Percentiles rank a stretch among this genome's conserved stretches.
Conservation (phyloP, 1,284 basidiomycete species). For the Microbotryum lychnidis-dioicae region DNA sequence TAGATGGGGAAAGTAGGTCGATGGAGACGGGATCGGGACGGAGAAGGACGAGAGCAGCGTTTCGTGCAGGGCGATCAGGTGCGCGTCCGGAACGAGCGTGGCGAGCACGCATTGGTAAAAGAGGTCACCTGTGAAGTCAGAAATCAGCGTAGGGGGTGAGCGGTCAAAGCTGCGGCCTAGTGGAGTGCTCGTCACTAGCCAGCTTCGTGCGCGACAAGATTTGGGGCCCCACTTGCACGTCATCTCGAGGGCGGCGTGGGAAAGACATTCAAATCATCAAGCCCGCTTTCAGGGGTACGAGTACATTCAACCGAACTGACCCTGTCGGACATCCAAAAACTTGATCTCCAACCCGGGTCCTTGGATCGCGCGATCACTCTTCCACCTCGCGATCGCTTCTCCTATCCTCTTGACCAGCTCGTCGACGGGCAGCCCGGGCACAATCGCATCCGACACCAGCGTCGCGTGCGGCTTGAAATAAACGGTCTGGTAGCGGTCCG, state of each 20-base stretch:
- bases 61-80: conserved; percentile 23
- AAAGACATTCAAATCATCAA: no score
- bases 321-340: conserved; percentile 18
- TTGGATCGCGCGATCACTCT: not conserved
- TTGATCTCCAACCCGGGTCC: not conserved
- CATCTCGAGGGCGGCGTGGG: not conserved
- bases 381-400: conserved; percentile 1
- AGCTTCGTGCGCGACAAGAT: not conserved
- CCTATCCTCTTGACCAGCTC: conserved; percentile 1
- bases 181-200: no score
- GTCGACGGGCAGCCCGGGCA: not conserved
- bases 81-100: conserved; percentile 7
- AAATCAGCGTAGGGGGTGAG: not conserved
- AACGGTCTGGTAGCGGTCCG: not conserved
- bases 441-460: conserved; percentile 9
- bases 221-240: not conserved
- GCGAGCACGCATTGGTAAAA: conserved; percentile 32
- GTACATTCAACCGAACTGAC: not conserved
- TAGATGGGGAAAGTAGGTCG: conserved; percentile 28
- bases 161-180: not conserved
- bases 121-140: not conserved
- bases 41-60: conserved; percentile 11
- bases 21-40: conserved; percentile 12
- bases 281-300: no score
- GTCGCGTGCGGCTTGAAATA: conserved; percentile 11